Evolutionary conservation across 768 basidiomycete genomes (phyloP).

Genomic region (Lactifluus subvellereus): DNA sequence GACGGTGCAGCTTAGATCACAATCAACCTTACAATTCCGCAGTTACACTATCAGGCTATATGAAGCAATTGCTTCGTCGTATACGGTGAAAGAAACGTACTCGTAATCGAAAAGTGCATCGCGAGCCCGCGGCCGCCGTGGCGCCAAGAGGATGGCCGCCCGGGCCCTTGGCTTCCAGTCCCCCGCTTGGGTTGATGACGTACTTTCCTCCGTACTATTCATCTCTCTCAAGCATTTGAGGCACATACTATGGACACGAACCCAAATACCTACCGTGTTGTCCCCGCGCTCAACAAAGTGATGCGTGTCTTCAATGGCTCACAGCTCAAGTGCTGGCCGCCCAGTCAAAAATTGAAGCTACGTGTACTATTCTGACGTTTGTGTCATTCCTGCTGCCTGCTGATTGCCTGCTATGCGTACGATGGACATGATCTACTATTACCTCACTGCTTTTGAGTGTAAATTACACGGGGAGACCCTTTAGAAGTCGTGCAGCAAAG

Average conservation of each 20-base stretch:
- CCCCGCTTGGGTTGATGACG: constrained; percentile 80
- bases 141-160: constrained; percentile 65
- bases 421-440: not conserved
- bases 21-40: constrained; percentile 46
- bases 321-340: constrained; percentile 63
- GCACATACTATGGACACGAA: not conserved
- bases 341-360: too few relatives aligned
- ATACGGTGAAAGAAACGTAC: constrained; percentile 35
- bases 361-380: too few relatives aligned
- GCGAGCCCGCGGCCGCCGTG: constrained; percentile 74
- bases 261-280: constrained; percentile 53
- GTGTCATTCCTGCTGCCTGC: too few relatives aligned
- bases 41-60: constrained; percentile 54
- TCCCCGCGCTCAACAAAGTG: constrained; percentile 69
- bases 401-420: too few relatives aligned
- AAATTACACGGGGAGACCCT: not conserved
- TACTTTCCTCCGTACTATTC: constrained; percentile 75
- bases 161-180: constrained; percentile 76
- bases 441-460: not conserved
- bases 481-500: not conserved
- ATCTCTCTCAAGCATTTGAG: not conserved
- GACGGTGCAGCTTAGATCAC: not conserved
- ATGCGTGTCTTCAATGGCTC: constrained; percentile 58
- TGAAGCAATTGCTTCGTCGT: not conserved
- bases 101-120: constrained; percentile 84